Evolutionary conservation across 1,284 basidiomycete species (phyloP), one percentile per base, ranked within the genome.

Genomic region (Pseudozyma sp.): DNA sequence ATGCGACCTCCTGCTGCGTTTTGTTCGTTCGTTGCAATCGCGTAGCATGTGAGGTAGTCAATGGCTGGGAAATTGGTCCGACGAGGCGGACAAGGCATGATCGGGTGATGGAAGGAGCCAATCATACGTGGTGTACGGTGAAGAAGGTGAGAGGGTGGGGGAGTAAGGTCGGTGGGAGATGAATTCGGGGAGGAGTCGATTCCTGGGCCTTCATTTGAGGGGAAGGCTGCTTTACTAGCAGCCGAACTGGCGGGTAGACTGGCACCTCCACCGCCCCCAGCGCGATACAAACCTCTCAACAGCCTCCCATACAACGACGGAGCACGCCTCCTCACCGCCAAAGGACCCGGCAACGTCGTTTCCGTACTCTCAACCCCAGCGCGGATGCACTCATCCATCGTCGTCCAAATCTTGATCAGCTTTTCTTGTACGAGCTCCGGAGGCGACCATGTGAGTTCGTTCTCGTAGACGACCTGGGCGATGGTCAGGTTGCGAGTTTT

Each of bases 311-410:
- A 84, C 11, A 83, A 59, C 38, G 51, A 44, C 4, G 82, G 82
- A 3, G 82, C 82, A 3, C 82, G 58, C 21, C 82, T 48, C 51
- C 73, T 58, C 52, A 83, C 73, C 5, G 63, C 65, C 38, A 98
- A 86, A 11, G 93, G 89, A 19, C 96, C 95, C 0, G 96, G 96
- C 6, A 98, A 89, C 16, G 89, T 89, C 47, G 88, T 88, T 74
- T 96, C 93, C 0, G 88, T 87, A 0, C 92, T 89, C 10, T 92
- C 91, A 16, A 97, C 94, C 25, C 95, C 95, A 3, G 89, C 89
- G 19, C 91, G 91, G 72, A 97, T 97, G 83, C 94, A 96, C 62
- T 91, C 90, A 84, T 97, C 95, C 95, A 97, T 97, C 2, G 94
- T 92, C 52, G 87, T 83, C 94, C 95, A 97, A 58, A 97, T 94